Percentiles rank a stretch among this genome's conserved stretches.
phyloP scores from a whole-genome alignment of 1,139 yeast species.

The Debaryomycetaceae sp. region DNA sequence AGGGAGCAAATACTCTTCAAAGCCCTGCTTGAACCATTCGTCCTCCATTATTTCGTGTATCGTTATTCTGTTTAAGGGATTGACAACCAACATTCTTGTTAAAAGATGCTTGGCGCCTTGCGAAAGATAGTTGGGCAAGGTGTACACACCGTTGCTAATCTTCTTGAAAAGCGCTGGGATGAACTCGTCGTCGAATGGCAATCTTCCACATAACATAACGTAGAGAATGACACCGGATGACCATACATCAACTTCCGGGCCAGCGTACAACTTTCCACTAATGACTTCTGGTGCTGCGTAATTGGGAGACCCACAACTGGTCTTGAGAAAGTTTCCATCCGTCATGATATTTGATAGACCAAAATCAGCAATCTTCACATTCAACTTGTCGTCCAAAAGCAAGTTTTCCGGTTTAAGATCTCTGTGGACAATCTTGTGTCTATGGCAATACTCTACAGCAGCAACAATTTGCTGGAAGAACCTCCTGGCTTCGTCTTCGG shows the following conservation, averaged over 20 bases:
- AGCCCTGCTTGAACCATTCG: conserved; percentile 86
- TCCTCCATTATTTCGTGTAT: conserved; percentile 93
- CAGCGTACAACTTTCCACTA: conserved; percentile 93
- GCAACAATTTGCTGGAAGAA: conserved; percentile 97
- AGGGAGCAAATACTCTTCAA: conserved; percentile 81
- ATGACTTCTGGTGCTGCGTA: conserved; percentile 99
- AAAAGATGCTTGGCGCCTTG: conserved; percentile 84
- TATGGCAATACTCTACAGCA: conserved; percentile 96
- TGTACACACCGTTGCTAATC: conserved; percentile 91
- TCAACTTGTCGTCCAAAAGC: conserved; percentile 82
- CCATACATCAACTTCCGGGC: conserved; percentile 99
- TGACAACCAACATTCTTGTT: conserved; percentile 92
- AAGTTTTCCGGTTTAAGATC: conserved; percentile 95
- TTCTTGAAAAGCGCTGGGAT: conserved; percentile 95
- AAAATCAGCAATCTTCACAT: conserved; percentile 95
- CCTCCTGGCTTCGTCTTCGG: conserved; percentile 88
- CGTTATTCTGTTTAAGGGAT: conserved; percentile 92
- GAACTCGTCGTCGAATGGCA: conserved; percentile 97
- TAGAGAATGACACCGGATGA: conserved; percentile 94
- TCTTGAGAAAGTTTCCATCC: conserved; percentile 93
- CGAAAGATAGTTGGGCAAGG: conserved; percentile 85
- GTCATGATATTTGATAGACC: conserved; percentile 97
- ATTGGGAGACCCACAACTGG: conserved; percentile 96
- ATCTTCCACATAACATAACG: conserved; percentile 94
- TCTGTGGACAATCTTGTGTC: conserved; percentile 95